These are phyloP conservation scores for Diaporthe helianthi DNA, from an alignment of 2,329 filamentous ascomycete species.

Conservation along the genomic window DNA sequence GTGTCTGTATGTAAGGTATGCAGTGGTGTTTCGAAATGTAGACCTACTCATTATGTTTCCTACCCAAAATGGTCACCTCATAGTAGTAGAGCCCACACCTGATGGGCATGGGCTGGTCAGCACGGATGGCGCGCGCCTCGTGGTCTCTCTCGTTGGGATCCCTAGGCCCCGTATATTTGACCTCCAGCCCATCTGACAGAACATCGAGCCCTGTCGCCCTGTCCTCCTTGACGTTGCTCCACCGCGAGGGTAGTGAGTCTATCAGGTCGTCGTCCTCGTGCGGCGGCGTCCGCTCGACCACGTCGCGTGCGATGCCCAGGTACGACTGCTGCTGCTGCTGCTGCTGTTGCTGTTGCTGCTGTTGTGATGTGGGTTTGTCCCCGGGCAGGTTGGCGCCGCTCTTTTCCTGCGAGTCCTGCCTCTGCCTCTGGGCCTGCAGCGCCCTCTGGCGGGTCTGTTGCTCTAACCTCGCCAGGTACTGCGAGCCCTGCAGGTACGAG, in stretches of 20 bases:
- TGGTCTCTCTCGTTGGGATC: constrained; percentile 61
- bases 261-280: constrained; percentile 65
- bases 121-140: constrained; percentile 82
- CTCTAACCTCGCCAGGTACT: constrained; percentile 78
- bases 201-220: constrained; percentile 78
- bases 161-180: constrained; percentile 63
- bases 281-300: constrained; percentile 76
- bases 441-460: constrained; percentile 71
- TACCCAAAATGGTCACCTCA: constrained; percentile 67
- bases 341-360: background rate
- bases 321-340: too few relatives aligned
- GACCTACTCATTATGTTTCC: constrained; percentile 63
- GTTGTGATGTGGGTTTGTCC: constrained; percentile 60
- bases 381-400: constrained; percentile 59
- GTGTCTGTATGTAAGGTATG: background rate
- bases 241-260: constrained; percentile 77
- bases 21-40: background rate
- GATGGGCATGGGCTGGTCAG: constrained; percentile 85
- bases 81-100: constrained; percentile 96
- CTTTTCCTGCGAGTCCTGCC: constrained; percentile 51
- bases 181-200: constrained; percentile 73
- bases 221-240: constrained; percentile 73
- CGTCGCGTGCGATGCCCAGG: constrained; percentile 81
- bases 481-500: constrained; percentile 80
- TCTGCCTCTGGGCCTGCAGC: constrained; percentile 54